Evolutionary conservation across 2,329 filamentous ascomycete genomes (phyloP), one percentile per base, ranked within the genome.

Genomic region (Cladophialophora chaetospira): DNA sequence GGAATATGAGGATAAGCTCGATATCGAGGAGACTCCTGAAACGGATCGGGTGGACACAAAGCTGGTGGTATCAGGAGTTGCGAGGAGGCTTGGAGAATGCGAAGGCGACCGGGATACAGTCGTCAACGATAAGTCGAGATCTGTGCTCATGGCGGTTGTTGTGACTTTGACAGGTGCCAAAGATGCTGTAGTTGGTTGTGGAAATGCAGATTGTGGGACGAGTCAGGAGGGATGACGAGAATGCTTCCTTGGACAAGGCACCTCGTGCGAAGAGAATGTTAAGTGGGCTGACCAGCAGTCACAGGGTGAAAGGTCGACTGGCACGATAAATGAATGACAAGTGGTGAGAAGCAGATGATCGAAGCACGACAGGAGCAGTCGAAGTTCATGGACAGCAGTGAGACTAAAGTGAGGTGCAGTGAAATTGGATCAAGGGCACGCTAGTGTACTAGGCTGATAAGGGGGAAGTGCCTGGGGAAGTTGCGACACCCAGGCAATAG

Each of bases 21-120:
- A 79, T 36, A 72, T 68, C 29, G 75, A 77, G 11, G 75, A 78
- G 23, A 75, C 67, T 55, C 73, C 74, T 29, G 75, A 77, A 61
- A 77, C 76, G 26, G 75, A 77, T 53, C 75, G 73, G 54, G 71
- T 73, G 28, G 73, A 72, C 5, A 46, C 40, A 31, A 56, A 42
- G 25, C 47, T 57, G 29, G 55, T 49, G 23, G 58, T 48, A n/a
- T 58, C 54, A 36, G 58, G 58, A 15, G 55, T 58, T 11, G 60
- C 44, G 31, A 62, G 55, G 44, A 63, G 52, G 49, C 55, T 59
- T 45, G 64, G 64, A 44, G 63, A 63, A 43, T 58, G 38, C n/a
- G 59, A 61, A 33, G 59, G 57, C 29, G 64, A 64, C n/a, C 15
- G 54, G 53, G 54, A 29, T 29, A 15, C 17, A 10, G 42, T 29